Percentiles rank a stretch among this genome's conserved stretches.
These are phyloP conservation scores for Psilocybe cyanescens DNA, from an alignment of 768 basidiomycete species.

Conservation along the genomic window DNA sequence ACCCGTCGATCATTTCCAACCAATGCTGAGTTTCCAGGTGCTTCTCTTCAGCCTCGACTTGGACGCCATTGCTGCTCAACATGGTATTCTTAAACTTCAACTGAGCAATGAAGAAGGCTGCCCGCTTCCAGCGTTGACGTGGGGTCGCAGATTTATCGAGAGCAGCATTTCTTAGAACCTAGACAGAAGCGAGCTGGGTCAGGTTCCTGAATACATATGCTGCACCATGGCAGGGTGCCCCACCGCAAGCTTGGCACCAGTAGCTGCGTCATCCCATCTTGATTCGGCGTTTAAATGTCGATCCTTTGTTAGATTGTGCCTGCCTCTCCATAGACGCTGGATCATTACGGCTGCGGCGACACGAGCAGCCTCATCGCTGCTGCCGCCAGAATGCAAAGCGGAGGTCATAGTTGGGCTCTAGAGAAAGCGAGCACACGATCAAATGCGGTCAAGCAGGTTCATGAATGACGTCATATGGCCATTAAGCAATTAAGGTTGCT, in stretches of 20 bases:
- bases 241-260: conserved; percentile 41
- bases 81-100: conserved; percentile 48
- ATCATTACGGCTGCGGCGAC: conserved; percentile 39
- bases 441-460: neutral
- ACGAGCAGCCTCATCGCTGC: conserved; percentile 21
- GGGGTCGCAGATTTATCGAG: conserved; percentile 48
- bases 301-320: conserved; percentile 26
- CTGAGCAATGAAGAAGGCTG: conserved; percentile 41
- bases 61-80: conserved; percentile 32
- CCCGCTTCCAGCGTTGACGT: conserved; percentile 51
- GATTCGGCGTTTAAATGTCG: conserved; percentile 32
- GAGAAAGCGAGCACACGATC: conserved; percentile 3
- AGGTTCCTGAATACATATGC: neutral
- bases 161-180: conserved; percentile 48
- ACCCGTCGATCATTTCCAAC: conserved; percentile 67
- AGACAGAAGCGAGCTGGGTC: neutral
- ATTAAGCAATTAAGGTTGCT: conserved; percentile 43
- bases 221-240: conserved; percentile 2
- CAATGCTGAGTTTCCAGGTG: conserved; percentile 64
- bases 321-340: conserved; percentile 42
- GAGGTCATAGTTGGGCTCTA: neutral
- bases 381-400: neutral
- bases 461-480: conserved; percentile 34
- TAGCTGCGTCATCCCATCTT: conserved; percentile 43
- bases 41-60: conserved; percentile 42